Base-by-base conservation (phyloP, 2,329 filamentous ascomycete species). In the Alternaria incomplexa region DNA sequence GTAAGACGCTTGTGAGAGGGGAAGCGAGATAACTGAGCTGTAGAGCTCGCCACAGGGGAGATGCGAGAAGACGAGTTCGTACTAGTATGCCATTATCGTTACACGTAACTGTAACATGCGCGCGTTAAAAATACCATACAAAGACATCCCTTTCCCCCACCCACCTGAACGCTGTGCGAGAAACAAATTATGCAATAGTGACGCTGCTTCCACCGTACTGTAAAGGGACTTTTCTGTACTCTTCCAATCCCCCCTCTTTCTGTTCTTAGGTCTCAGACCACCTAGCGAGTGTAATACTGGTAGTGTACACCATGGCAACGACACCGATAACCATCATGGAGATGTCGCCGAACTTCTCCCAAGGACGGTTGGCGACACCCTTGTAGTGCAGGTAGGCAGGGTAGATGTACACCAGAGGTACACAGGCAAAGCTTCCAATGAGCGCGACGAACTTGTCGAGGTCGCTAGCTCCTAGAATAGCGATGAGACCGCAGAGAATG, bases 361-460 rank as follows among this genome's bases (percentile, higher is more conserved):
- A 81, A 30, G 76, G 78, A n/a, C 83, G 86, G 52, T 84, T 82
- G 7, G 90, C 91, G 4, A 90, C 84, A 5, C 88, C 90, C 71
- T 85, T 88, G 79, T 88, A 90, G 76, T 93, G 91, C 72, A 93
- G 74, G 65, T 85, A 89, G 0, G 91, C 86, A 46, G 91, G 91
- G 73, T 93, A 93, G 62, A 93, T 91, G 78, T 93, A 93, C 11
- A 93, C 90, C 66, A 93, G 79, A 13, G 91, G 91, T 57, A 93
- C 89, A 69, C 91, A 93, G 2, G 90, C 90, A 72, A 91, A 88
- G 40, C 87, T 89, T 12, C 91, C 91, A 66, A 93, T 92, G 50
- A 93, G 80, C 0, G 90, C 88, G 12, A 93, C 90, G 68, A 93
- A 93, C 65, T 90, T 89, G 78, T 93, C 90, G 64, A 93, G 81